A percentile compares a stretch with the other conserved stretches of the same genome.
phyloP scores from a whole-genome alignment of 768 basidiomycete species.

The Xerocomus brunneocitrinus region DNA sequence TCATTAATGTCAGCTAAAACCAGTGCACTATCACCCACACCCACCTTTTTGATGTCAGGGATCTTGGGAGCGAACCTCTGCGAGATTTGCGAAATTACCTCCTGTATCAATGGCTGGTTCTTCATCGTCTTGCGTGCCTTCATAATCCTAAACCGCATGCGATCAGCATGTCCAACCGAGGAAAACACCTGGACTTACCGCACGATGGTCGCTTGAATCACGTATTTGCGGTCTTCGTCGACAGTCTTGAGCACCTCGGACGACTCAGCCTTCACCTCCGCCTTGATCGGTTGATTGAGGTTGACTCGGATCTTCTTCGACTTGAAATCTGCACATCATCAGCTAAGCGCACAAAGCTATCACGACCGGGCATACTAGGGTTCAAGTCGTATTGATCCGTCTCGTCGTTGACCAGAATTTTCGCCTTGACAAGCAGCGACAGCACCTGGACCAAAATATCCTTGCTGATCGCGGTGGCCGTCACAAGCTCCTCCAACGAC shows the following conservation, averaged over 20 bases:
- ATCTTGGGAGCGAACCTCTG: constrained; percentile 90
- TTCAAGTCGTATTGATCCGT: constrained; percentile 90
- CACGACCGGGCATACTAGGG: constrained; percentile 44
- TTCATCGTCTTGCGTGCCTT: constrained; percentile 95
- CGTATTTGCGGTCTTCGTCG: constrained; percentile 95
- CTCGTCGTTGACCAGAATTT: constrained; percentile 86
- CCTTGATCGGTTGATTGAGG: constrained; percentile 88
- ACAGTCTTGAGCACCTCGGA: constrained; percentile 89
- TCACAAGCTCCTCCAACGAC: constrained; percentile 70
- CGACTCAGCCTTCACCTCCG: constrained; percentile 89
- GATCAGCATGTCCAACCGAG: neutral
- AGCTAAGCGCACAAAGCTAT: neutral
- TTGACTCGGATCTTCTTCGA: constrained; percentile 93
- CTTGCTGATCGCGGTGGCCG: constrained; percentile 77
- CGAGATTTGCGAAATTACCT: constrained; percentile 86
- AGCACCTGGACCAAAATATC: constrained; percentile 69
- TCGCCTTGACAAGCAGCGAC: constrained; percentile 74
- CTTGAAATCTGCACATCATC: constrained; percentile 61
- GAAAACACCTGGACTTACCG: constrained; percentile 36
- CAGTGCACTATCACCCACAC: neutral
- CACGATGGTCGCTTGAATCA: constrained; percentile 93
- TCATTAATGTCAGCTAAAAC: neutral
- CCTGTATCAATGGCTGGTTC: constrained; percentile 85
- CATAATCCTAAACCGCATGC: constrained; percentile 64
- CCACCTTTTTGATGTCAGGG: constrained; percentile 92